These are phyloP conservation scores for Allantophomopsis lycopodina DNA, from an alignment of 2,329 filamentous ascomycete species.

Conservation along the genomic window DNA sequence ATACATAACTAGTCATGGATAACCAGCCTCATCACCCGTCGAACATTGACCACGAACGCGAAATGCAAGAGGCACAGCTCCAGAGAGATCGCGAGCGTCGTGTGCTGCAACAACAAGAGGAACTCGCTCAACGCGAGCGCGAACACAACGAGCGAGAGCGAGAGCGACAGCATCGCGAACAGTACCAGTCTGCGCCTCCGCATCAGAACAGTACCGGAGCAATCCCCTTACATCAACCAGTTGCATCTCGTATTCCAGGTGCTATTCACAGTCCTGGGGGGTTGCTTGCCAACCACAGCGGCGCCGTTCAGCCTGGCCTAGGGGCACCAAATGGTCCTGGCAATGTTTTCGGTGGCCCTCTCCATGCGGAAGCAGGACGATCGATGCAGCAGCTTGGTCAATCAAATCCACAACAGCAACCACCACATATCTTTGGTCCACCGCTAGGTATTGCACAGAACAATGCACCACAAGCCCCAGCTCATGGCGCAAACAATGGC, in stretches of 20 bases:
- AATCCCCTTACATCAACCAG: conserved; percentile 86
- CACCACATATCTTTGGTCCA: conserved; percentile 44
- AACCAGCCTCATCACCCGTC: conserved; percentile 15
- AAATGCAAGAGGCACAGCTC: conserved; percentile 26
- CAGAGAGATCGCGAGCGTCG: conserved; percentile 41
- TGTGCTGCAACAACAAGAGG: conserved; percentile 35
- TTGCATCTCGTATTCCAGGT: conserved; percentile 66
- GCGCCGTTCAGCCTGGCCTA: conserved; percentile 34
- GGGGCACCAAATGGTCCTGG: conserved; percentile 19
- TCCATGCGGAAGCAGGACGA: conserved; percentile 37
- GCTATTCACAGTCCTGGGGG: conserved; percentile 90
- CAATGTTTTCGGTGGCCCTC: conserved; percentile 36
- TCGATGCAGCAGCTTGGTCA: conserved; percentile 36
- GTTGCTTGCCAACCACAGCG: conserved; percentile 61
- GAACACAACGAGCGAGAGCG: conserved; percentile 40
- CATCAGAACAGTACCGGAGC: conserved; percentile 83
- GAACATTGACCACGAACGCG: conserved; percentile 23
- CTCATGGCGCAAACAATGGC: conserved; percentile 43
- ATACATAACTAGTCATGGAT: conserved; percentile 10
- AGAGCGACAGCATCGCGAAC: conserved; percentile 47
- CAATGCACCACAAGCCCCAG: conserved; percentile 32
- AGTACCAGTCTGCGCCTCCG: conserved; percentile 50
- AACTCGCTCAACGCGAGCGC: conserved; percentile 33
- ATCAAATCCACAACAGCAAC: conserved; percentile 28
- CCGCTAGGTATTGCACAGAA: conserved; percentile 28